Conservation (phyloP, 345 rosid genomes). For the Stellera chamaejasme region DNA sequence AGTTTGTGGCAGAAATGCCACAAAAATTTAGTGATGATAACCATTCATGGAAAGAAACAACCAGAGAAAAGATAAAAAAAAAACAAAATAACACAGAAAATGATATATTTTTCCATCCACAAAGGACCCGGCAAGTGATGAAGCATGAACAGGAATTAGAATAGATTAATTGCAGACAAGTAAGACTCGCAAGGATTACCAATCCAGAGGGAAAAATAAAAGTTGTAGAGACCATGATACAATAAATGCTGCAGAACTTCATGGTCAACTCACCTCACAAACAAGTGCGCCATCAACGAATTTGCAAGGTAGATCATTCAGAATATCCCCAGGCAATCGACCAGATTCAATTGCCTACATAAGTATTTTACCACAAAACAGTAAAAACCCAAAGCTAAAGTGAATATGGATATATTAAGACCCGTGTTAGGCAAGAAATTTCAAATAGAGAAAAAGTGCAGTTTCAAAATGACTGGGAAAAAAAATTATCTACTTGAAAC, state of each 20-base stretch:
- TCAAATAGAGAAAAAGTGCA: not conserved
- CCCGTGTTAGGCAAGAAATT: not conserved
- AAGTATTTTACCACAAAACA: constrained; percentile 6
- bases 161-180: not conserved
- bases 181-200: not conserved
- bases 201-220: too few relatives aligned
- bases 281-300: constrained; percentile 59
- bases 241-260: too few relatives aligned
- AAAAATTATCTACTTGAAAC: constrained; percentile 1
- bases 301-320: constrained; percentile 72
- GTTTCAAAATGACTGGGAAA: constrained; percentile 1
- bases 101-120: too few relatives aligned
- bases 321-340: constrained; percentile 71
- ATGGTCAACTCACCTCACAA: constrained; percentile 59
- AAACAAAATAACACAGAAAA: too few relatives aligned
- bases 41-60: too few relatives aligned
- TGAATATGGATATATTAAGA: not conserved
- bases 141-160: not conserved
- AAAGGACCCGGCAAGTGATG: too few relatives aligned
- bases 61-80: too few relatives aligned
- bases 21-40: too few relatives aligned
- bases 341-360: constrained; percentile 88
- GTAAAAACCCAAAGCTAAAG: not conserved
- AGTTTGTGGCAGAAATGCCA: too few relatives aligned
- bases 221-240: too few relatives aligned